Evolutionary conservation across 352 stramenopile species (phyloP).

Genomic region (Phytophthora cryptogea): DNA sequence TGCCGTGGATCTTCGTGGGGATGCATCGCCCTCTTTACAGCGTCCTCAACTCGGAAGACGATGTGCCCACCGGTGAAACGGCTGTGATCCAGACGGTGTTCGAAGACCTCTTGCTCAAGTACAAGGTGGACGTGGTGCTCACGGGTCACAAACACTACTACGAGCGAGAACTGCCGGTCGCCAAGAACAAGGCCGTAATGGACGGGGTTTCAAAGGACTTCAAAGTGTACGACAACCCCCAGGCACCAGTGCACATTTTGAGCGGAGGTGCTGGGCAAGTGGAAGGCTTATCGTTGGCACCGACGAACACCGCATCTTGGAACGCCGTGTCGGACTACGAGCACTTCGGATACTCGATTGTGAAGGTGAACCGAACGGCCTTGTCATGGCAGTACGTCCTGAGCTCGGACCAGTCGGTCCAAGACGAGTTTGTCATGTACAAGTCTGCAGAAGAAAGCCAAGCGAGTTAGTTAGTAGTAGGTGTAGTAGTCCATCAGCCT

Average conservation of each 20-base stretch:
- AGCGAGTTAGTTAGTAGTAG: neutral
- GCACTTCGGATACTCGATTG: constrained; percentile 52
- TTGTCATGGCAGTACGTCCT: constrained; percentile 41
- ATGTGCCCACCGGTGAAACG: constrained; percentile 23
- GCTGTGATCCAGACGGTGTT: constrained; percentile 63
- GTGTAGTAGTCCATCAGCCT: constrained; percentile 12
- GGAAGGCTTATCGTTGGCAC: constrained; percentile 40
- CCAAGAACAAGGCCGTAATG: constrained; percentile 41
- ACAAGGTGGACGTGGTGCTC: constrained; percentile 87
- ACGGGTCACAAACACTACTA: constrained; percentile 88
- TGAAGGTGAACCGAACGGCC: constrained; percentile 37
- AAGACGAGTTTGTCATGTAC: constrained; percentile 46
- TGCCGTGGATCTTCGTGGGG: constrained; percentile 74
- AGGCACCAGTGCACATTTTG: constrained; percentile 71
- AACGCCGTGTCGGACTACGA: constrained; percentile 48
- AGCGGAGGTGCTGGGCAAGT: constrained; percentile 64
- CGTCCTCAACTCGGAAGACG: constrained; percentile 18
- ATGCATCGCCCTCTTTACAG: constrained; percentile 82
- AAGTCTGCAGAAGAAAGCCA: constrained; percentile 15
- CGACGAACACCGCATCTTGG: constrained; percentile 37
- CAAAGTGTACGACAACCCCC: constrained; percentile 60
- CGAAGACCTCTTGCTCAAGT: constrained; percentile 85
- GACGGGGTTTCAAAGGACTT: constrained; percentile 53
- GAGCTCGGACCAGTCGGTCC: constrained; percentile 28
- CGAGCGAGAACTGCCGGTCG: constrained; percentile 72